These are phyloP conservation scores for Colletotrichum australisinense DNA, from an alignment of 2,329 filamentous ascomycete genomes.

Conservation along the genomic window DNA sequence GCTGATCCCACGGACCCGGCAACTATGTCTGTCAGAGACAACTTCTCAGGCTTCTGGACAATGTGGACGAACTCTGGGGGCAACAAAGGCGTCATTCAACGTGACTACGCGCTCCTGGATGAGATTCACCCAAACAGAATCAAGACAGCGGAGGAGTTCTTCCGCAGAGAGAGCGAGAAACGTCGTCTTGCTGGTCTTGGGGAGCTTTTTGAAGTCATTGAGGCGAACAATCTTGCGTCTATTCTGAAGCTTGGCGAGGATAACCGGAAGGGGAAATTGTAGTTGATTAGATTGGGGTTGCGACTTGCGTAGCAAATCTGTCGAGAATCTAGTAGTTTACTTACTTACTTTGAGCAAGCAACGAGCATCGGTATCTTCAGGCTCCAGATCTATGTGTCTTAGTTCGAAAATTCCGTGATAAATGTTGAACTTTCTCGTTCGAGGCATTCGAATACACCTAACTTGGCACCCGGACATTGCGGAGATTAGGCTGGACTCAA, in stretches of 20 bases:
- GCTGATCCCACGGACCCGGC: conserved; percentile 43
- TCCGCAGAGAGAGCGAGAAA: conserved; percentile 51
- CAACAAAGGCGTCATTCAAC: conserved; percentile 53
- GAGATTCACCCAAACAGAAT: conserved; percentile 63
- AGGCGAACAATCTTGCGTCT: conserved; percentile 26
- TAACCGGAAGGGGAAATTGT: neutral
- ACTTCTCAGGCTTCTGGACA: conserved; percentile 65
- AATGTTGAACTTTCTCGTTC: too few species aligned
- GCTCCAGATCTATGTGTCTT: too few species aligned
- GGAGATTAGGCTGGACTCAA: too few species aligned
- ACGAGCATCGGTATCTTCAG: too few species aligned
- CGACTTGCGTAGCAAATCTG: neutral
- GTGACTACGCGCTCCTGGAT: conserved; percentile 62
- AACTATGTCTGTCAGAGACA: conserved; percentile 51
- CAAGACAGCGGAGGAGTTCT: conserved; percentile 60
- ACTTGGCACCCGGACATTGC: too few species aligned
- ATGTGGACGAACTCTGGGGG: conserved; percentile 54
- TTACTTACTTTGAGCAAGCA: too few species aligned
- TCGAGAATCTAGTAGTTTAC: too few species aligned
- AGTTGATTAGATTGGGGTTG: neutral
- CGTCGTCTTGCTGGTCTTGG: conserved; percentile 40
- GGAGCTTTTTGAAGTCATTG: conserved; percentile 46
- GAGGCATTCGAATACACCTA: too few species aligned
- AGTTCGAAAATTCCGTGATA: too few species aligned
- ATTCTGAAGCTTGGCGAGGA: conserved; percentile 44